Evolutionary conservation across 495 filamentous ascomycete genomes (phyloP), one percentile per base, ranked within the genome.

Genomic region (Penicillium lividum): DNA sequence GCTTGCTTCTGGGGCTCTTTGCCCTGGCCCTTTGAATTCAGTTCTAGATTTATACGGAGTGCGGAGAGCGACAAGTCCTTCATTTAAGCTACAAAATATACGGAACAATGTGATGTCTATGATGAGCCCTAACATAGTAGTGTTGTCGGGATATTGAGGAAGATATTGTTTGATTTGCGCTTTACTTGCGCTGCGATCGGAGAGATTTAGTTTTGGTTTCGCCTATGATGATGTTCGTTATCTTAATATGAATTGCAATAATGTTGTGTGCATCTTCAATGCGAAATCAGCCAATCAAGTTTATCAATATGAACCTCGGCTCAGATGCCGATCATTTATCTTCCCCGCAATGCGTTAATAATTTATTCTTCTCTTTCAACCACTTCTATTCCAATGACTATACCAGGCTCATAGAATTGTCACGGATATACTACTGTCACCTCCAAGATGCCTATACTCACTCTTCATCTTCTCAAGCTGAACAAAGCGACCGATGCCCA

Each of bases 381-480:
- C 7, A 7, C 10, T 33, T 33, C 10, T 10, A 36, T 36, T 36
- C 33, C 9, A 9, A 36, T 36, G 7, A 10, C 31, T 36, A 11
- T 3, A 36, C 4, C 33, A 36, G 6, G 3, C 3, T 2, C 33
- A 36, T 13, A 36, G 33, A 9, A 11, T 36, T 36, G 8, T 36
- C 33, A 13, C 33, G 9, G 33, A 36, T 13, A 36, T 36, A 36
- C 9, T 4, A 10, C 33, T 7, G 10, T 36, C 9, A 36, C 33
- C 18, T 28, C 15, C 42, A 64, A 29, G 5, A 82, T 83, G 78
- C 80, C 80, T 25, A 61, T 74, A 58, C 73, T 78, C 48, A 74
- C 77, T 11, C 68, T 83, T 44, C 71, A 77, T 56, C 71, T 82
- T 49, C 67, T 80, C 54, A 55, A 73, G 42, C 67, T 83, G 50